Evolutionary conservation across 2,329 filamentous ascomycete species (phyloP), one percentile per base, ranked within the genome.

Genomic region (Fusarium sp.): DNA sequence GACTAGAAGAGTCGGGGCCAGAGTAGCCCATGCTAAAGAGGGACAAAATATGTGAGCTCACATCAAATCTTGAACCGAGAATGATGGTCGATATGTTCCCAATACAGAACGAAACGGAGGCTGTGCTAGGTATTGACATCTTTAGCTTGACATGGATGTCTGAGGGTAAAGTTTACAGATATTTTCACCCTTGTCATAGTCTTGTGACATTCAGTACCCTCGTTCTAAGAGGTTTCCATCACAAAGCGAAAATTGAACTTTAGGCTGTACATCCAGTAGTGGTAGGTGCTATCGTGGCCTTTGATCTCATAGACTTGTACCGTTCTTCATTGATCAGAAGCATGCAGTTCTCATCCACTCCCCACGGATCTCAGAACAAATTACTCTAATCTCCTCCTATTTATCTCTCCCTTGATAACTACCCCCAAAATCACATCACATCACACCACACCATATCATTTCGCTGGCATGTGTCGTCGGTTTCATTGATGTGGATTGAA

Each of bases 341-440:
- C 48, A 39, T 26, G 18, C n/a, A 28, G 42, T 30, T 56, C 38
- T 41, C 50, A 32, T 24, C 48, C 45, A 36, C 24, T 47, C 44
- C 42, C 50, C 57, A 53, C 58, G 11, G 30, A 51, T 69, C 24
- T 64, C 48, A 35, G 22, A 35, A 51, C 14, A 35, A 35, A 35
- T 51, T 51, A 51, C 58, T 51, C 51, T 51, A 69, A 70, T 70
- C 22, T 70, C 66, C 58, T 58, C 66, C 45, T 70, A 44, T 39
- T 42, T 51, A 38, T 41, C 13, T 57, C 62, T 66, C 28, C 39
- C 47, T 39, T 41, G 41, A 48, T 36, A 32, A 38, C 32, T 28
- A 36, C 11, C 44, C 26, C 15, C 36, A 30, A 42, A 38, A 28
- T 24, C 32, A 39, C 20, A 64, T 56, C 41, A 32, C 53, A 44